These are phyloP conservation scores for Cercospora sp. DNA, from an alignment of 2,329 filamentous ascomycete genomes.

Conservation along the genomic window DNA sequence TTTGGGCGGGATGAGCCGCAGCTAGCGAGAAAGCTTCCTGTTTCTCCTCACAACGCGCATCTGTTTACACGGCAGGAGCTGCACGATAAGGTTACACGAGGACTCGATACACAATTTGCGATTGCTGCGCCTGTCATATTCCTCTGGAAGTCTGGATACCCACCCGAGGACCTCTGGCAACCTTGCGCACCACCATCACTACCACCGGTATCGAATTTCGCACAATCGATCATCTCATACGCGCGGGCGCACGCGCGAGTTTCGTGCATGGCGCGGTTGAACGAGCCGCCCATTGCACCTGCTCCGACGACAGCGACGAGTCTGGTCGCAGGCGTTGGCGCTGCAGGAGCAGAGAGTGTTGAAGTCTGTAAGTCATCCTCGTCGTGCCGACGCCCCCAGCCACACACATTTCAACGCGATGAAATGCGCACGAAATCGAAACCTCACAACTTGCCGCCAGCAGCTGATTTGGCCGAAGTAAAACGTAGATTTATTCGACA, in stretches of 20 bases:
- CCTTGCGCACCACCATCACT: neutral
- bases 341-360: conserved; percentile 57
- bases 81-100: conserved; percentile 4
- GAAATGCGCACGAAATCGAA: conserved; percentile 39
- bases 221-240: neutral
- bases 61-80: conserved; percentile 2
- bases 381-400: neutral
- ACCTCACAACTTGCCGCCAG: conserved; percentile 23
- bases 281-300: conserved; percentile 65
- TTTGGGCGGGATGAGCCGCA: neutral
- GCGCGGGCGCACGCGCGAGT: conserved; percentile 7
- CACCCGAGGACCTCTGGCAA: neutral
- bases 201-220: neutral
- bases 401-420: conserved; percentile 5
- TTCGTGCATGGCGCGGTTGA: conserved; percentile 70
- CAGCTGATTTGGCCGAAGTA: conserved; percentile 54
- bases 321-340: conserved; percentile 19
- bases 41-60: conserved; percentile 8
- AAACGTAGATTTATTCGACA: conserved; percentile 78
- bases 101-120: conserved; percentile 1
- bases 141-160: neutral
- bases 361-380: conserved; percentile 63
- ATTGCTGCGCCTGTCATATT: neutral
- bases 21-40: conserved; percentile 6
- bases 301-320: conserved; percentile 25